phyloP scores from a whole-genome alignment of 1,284 basidiomycete genomes.

The Phellinidium pouzarii region DNA sequence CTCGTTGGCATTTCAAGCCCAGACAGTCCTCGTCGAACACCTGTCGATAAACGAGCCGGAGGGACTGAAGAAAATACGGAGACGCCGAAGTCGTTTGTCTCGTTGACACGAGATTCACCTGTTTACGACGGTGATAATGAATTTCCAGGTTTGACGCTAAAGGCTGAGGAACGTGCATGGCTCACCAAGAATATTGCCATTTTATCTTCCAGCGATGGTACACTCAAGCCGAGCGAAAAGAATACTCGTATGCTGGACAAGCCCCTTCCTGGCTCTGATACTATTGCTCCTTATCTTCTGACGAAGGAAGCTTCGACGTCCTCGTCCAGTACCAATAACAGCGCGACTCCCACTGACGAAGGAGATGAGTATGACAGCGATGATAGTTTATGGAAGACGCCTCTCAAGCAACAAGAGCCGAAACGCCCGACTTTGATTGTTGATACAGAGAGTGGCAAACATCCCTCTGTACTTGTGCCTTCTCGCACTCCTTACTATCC shows the following conservation, averaged over 20 bases:
- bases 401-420: constrained; percentile 15
- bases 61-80: constrained; percentile 1
- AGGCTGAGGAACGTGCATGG: constrained; percentile 10
- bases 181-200: background rate
- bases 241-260: constrained; percentile 5
- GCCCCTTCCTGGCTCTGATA: background rate
- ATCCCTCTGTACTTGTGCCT: background rate
- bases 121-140: constrained; percentile 18
- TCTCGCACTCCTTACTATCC: constrained; percentile 4
- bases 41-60: constrained; percentile 4
- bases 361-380: constrained; percentile 38
- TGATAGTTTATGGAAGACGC: constrained; percentile 32
- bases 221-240: constrained; percentile 3
- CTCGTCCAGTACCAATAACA: constrained; percentile 1
- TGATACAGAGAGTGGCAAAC: constrained; percentile 10
- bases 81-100: constrained; percentile 7
- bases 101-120: constrained; percentile 8
- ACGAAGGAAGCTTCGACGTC: constrained; percentile 5
- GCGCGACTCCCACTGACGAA: constrained; percentile 19
- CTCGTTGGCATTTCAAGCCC: constrained; percentile 6
- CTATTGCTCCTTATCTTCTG: background rate
- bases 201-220: constrained; percentile 12
- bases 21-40: constrained; percentile 13
- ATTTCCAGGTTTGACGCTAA: constrained; percentile 9
- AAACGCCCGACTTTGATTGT: constrained; percentile 10